Evolutionary conservation across 2,329 filamentous ascomycete species (phyloP), one percentile per base, ranked within the genome.

Genomic region (Tolypocladium inflatum): DNA sequence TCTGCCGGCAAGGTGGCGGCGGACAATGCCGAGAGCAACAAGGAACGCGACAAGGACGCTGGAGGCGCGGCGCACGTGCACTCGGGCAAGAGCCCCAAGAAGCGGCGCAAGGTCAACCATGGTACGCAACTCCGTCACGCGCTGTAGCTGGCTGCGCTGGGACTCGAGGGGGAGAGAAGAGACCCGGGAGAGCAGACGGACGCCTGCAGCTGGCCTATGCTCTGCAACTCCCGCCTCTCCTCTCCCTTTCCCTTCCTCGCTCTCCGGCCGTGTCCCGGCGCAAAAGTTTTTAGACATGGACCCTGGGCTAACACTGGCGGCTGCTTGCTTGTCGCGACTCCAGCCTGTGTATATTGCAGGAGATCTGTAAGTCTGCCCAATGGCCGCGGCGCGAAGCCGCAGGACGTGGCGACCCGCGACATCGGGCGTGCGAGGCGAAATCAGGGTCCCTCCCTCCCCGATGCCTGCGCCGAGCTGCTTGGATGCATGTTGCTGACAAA

Each of bases 31-130:
- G 68, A 66, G 57, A 67, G 68, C 62, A 66, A 63, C 57, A 65
- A 65, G 54, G 70, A 70, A 57, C 66, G 69, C 57, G 60, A 64
- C 57, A 64, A 62, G 53, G 42, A 52, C 17, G 35, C 41, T 42
- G 57, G 48, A 51, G 38, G 23, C 38, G 21, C 39, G 26, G 19
- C 53, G 38, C 38, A 55, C 3, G 33, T 41, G 7, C 50, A 53
- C 52, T 35, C 57, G 23, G 65, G 75, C 64, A 80, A 82, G 73
- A 89, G 84, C 71, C 86, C 87, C 54, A 92, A 90, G 78, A 92
- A 91, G 80, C 83, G 89, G 76, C 88, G 89, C 79, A 93, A 93
- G 78, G 89, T 93, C 66, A 92, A 91, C 78, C 89, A 93, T 77
- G 89, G 89, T 92, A 84, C 77, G 86, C 74, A 59, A 33, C 65